Conservation (phyloP, 257 asterid genomes). For the Forsythia viridissima region DNA sequence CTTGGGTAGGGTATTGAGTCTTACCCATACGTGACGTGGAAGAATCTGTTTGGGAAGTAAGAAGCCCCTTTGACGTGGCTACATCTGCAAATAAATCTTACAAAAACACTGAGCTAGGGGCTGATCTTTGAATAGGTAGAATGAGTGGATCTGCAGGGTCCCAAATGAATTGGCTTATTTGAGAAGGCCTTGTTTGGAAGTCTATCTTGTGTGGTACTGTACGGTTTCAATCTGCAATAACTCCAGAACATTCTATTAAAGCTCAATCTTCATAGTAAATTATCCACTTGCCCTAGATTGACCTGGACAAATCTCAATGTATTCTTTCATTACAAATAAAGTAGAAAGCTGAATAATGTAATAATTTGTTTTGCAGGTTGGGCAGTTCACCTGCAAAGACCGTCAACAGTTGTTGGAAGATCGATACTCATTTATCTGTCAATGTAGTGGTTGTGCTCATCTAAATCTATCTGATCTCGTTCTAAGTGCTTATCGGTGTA, state of each 20-base stretch:
- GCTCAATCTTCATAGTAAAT: neutral
- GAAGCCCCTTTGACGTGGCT: neutral
- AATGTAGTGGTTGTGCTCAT: constrained; percentile 75
- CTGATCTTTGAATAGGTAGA: neutral
- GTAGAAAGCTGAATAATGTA: neutral
- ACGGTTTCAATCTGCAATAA: neutral
- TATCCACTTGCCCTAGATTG: neutral
- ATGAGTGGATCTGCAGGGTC: neutral
- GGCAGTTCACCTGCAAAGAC: constrained; percentile 63
- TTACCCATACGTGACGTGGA: no score
- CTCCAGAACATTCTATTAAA: neutral
- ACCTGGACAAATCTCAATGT: neutral
- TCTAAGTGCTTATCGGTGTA: constrained; percentile 65
- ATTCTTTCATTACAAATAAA: neutral
- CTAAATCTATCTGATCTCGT: constrained; percentile 75
- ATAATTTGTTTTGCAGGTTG: constrained; percentile 60
- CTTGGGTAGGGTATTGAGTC: neutral
- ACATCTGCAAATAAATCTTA: neutral
- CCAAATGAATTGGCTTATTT: neutral
- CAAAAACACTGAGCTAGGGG: neutral
- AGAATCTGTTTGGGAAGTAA: neutral
- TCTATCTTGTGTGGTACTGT: neutral
- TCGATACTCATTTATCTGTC: constrained; percentile 74
- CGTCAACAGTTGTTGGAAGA: constrained; percentile 69
- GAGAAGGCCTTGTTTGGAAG: neutral